phyloP scores from a whole-genome alignment of 176 grass and related monocot species.

The Avena sativa region DNA sequence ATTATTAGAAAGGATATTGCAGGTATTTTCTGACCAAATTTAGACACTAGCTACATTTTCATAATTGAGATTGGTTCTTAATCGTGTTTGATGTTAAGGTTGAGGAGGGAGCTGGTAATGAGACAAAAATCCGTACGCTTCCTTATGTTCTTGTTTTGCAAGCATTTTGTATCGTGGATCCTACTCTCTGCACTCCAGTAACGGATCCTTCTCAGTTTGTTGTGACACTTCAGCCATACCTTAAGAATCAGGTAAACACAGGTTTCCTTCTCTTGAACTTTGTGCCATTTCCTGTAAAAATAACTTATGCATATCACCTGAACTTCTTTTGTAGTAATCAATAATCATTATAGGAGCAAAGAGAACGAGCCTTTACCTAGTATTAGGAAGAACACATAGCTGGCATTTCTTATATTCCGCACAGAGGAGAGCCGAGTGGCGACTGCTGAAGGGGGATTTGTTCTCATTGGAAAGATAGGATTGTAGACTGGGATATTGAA shows the following conservation, averaged over 20 bases:
- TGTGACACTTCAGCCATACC: constrained; percentile 96
- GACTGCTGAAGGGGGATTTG: constrained; percentile 18
- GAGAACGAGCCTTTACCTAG: not conserved
- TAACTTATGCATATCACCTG: constrained; percentile 30
- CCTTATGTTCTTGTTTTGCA: constrained; percentile 96
- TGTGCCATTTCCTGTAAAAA: constrained; percentile 32
- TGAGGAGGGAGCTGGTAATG: constrained; percentile 75
- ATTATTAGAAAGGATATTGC: constrained; percentile 96
- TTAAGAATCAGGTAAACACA: constrained; percentile 87
- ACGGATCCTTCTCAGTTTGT: constrained; percentile 98
- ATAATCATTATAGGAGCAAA: constrained; percentile 2
- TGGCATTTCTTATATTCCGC: constrained; percentile 3
- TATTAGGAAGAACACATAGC: not conserved
- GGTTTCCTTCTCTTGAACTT: constrained; percentile 35
- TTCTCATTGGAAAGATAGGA: not conserved
- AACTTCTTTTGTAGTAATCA: constrained; percentile 10
- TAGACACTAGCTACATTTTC: constrained; percentile 31
- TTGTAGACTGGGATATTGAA: constrained; percentile 14
- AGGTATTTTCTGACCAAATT: constrained; percentile 61
- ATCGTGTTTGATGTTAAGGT: constrained; percentile 62
- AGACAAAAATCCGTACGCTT: constrained; percentile 77
- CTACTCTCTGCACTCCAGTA: constrained; percentile 88
- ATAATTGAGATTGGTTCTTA: constrained; percentile 39
- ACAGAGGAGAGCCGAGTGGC: not conserved
- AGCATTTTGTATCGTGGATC: constrained; percentile 96